phyloP scores from a whole-genome alignment of 2,329 filamentous ascomycete genomes.

The Stachybotrys chartarum region DNA sequence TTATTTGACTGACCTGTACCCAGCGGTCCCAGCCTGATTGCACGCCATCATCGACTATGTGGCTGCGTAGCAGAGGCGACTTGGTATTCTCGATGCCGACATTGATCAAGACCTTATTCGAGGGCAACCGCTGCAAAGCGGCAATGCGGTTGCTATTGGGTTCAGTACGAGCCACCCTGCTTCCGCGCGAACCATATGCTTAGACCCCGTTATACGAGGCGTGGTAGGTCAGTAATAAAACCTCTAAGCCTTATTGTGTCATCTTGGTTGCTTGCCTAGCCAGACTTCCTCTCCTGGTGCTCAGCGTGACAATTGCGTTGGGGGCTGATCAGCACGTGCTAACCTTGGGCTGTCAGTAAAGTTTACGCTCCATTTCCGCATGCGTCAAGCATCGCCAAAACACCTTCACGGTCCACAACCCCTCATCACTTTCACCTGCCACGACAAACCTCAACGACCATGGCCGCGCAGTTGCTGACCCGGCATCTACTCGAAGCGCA shows the following conservation, averaged over 20 bases:
- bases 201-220: too few species aligned
- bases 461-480: neutral
- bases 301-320: too few species aligned
- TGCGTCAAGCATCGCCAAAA: neutral
- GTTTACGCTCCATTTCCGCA: too few species aligned
- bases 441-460: neutral
- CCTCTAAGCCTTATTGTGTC: too few species aligned
- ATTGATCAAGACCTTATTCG: constrained; percentile 33
- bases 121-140: constrained; percentile 35
- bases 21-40: too few species aligned
- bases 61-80: constrained; percentile 41
- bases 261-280: too few species aligned
- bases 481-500: neutral
- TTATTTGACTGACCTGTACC: too few species aligned
- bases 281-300: too few species aligned
- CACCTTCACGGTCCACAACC: neutral
- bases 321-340: too few species aligned
- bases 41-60: constrained; percentile 46
- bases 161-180: constrained; percentile 17
- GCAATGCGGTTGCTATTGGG: constrained; percentile 38
- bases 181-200: too few species aligned
- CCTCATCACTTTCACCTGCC: neutral
- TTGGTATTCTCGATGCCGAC: constrained; percentile 37
- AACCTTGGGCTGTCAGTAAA: too few species aligned
- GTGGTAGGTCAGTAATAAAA: too few species aligned